Conservation (phyloP, 345 rosid species). For the Melaleuca quinquenervia region DNA sequence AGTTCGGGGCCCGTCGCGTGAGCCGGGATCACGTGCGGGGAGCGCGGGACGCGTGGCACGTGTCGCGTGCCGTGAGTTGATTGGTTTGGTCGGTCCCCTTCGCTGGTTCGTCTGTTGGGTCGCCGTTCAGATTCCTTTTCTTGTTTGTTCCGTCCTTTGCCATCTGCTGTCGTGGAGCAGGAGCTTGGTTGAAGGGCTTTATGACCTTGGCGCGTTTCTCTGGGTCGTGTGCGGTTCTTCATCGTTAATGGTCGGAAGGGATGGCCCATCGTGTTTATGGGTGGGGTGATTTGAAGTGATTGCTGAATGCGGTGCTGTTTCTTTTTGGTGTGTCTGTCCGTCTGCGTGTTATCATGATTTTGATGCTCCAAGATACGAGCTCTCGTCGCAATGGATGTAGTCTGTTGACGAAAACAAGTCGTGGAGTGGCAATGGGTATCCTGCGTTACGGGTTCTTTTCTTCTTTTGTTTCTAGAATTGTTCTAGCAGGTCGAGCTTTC, state of each 20-base stretch:
- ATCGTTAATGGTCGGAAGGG: not conserved
- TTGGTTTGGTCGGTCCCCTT: not conserved
- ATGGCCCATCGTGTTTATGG: not conserved
- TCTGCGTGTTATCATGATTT: no score
- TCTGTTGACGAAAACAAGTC: not conserved
- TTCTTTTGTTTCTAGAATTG: not conserved
- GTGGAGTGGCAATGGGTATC: not conserved
- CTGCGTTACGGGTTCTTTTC: not conserved
- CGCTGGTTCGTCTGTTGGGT: not conserved
- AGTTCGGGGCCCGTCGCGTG: not conserved
- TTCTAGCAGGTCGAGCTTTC: not conserved
- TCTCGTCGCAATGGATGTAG: not conserved
- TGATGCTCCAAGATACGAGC: not conserved
- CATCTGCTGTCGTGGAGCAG: not conserved
- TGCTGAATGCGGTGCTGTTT: not conserved
- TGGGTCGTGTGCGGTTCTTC: not conserved
- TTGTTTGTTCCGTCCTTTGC: not conserved
- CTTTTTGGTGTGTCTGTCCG: not conserved
- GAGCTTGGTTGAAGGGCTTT: not conserved
- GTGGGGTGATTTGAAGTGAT: not conserved
- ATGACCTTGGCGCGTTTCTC: no score
- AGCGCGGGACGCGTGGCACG: not conserved
- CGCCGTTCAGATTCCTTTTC: not conserved
- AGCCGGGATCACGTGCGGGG: not conserved
- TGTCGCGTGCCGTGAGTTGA: no score